Evolutionary conservation across 2,329 filamentous ascomycete species (phyloP).

Genomic region (Plectosphaerella cucumerina): DNA sequence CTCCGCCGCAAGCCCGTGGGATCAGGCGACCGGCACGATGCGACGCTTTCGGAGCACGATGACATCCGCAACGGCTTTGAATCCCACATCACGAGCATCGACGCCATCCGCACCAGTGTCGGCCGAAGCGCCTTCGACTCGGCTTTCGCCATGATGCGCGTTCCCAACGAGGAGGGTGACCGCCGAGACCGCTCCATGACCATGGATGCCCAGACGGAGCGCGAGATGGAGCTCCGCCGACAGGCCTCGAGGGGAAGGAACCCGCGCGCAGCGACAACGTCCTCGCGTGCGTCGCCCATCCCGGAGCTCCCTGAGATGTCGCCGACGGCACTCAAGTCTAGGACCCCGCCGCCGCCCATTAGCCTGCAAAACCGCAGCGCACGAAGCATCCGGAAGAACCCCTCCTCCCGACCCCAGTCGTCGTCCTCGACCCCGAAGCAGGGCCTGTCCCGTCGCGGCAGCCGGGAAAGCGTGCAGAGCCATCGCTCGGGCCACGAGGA

Average conservation of each 20-base stretch:
- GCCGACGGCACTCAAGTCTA: constrained; percentile 21
- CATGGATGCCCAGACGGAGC: constrained; percentile 23
- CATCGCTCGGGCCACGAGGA: constrained; percentile 13
- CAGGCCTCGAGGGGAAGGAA: constrained; percentile 5
- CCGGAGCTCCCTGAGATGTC: constrained; percentile 21
- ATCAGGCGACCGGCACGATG: neutral
- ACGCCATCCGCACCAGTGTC: constrained; percentile 15
- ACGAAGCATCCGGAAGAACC: neutral
- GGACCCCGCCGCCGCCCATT: constrained; percentile 34
- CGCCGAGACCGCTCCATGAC: constrained; percentile 22
- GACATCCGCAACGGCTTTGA: constrained; percentile 13
- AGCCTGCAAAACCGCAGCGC: constrained; percentile 32
- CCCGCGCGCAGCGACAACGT: neutral
- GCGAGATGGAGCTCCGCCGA: constrained; percentile 14
- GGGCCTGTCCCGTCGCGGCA: constrained; percentile 11
- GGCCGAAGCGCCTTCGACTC: constrained; percentile 22
- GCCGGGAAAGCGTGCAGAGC: constrained; percentile 15
- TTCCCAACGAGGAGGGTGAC: constrained; percentile 2
- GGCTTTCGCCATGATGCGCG: constrained; percentile 14
- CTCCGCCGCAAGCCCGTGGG: constrained; percentile 10
- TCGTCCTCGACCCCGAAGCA: constrained; percentile 5
- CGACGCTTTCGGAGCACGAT: constrained; percentile 6
- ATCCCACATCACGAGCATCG: constrained; percentile 14
- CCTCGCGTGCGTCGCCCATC: constrained; percentile 13
- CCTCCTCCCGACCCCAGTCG: neutral